Base-by-base conservation (phyloP, 2,329 filamentous ascomycete species). In the Neofusicoccum sp. region DNA sequence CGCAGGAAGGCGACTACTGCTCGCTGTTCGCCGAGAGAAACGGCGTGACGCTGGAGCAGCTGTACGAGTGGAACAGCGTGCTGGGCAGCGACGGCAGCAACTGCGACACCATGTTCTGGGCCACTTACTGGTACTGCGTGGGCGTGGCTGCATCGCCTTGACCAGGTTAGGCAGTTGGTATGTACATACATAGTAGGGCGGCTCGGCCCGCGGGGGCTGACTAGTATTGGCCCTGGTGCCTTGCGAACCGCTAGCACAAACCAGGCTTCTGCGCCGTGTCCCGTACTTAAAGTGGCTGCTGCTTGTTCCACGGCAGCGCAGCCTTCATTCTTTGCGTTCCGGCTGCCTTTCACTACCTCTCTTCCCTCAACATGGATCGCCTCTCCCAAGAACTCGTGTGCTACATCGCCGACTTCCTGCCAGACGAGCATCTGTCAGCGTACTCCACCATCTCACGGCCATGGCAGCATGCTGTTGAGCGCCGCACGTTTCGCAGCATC, bases 51-150 rank as follows among this genome's bases (percentile, higher is more conserved):
- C 61, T 64, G 11, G 54, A 56, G 8, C 56, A 70, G n/a, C 62
- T 73, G 6, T 71, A 72, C 47, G 58, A 61, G 2, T 73, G 70
- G 70, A 73, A 73, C 56, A 16, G 63, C 6, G 64, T 70, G 3
- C 61, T 73, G 2, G 70, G 67, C 1, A 57, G 28, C 7, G 62
- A 63, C 31, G 65, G 66, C 28, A 41, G 60, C 28, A 62, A 64
- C 33, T 65, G 64, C 36, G 41, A 44, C 11, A 63, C 53, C n/a
- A 40, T 53, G 11, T 65, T 66, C 59, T 62, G 62, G 58, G 61
- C 56, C n/a, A 60, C 59, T 24, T 51, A 61, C 28, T 61, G 60
- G 26, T 66, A 66, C 49, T 66, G 64, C 34, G 60, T 65, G 8
- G 62, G 40, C 16, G 40, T 44, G 36, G 58, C 36, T n/a, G 11